A percentile compares a stretch with the other conserved stretches of the same genome.
These are phyloP conservation scores for Vigna trinervia DNA, from an alignment of 306 rosid species.

Conservation along the genomic window DNA sequence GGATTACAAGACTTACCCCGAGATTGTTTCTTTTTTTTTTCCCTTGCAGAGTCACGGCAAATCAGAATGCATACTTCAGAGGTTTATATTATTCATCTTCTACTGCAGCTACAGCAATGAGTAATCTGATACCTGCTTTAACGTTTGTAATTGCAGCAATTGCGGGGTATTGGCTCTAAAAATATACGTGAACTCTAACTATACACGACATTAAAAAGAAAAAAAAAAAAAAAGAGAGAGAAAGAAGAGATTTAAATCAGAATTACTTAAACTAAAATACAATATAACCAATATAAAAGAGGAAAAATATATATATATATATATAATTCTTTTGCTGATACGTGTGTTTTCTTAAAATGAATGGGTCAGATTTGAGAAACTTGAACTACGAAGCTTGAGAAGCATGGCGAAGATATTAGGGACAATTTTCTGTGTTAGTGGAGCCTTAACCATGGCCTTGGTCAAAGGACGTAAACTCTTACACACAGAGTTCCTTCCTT, in stretches of 20 bases:
- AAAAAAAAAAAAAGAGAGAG: no score
- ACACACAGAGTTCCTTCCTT: constrained; percentile 44
- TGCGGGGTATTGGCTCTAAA: constrained; percentile 56
- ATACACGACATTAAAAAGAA: neutral
- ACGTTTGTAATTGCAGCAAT: constrained; percentile 67
- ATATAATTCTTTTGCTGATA: neutral
- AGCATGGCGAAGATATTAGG: constrained; percentile 68
- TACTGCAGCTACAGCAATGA: constrained; percentile 69
- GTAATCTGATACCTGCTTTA: constrained; percentile 69
- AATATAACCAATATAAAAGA: neutral
- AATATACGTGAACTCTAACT: neutral
- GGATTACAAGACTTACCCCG: neutral
- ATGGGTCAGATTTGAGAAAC: constrained; percentile 62
- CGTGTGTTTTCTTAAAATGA: neutral
- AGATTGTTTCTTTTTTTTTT: neutral
- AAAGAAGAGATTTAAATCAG: neutral
- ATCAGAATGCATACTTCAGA: constrained; percentile 71
- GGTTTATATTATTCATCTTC: constrained; percentile 71
- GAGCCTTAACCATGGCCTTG: constrained; percentile 73
- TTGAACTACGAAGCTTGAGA: constrained; percentile 55
- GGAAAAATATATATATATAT: neutral
- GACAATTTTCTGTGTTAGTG: constrained; percentile 65
- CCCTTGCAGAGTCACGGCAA: constrained; percentile 61
- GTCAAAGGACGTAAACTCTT: constrained; percentile 71
- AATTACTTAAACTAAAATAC: neutral